Evolutionary conservation across 2,329 filamentous ascomycete genomes (phyloP), one percentile per base, ranked within the genome.

Genomic region (Dothideomycetes sp.): DNA sequence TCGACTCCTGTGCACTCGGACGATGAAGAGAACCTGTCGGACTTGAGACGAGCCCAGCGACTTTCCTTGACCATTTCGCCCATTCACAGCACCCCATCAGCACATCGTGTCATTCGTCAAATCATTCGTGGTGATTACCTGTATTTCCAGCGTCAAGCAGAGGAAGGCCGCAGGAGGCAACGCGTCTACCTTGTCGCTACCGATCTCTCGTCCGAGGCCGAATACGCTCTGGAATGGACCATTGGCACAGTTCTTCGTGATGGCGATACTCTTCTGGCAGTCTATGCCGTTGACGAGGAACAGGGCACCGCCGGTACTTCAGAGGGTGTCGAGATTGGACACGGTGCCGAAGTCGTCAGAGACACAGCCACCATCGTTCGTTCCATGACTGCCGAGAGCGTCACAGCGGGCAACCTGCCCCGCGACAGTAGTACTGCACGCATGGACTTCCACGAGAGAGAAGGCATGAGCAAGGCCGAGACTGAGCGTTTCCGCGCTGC

Each of bases 111-210:
- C 8, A 82, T 96, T 18, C 82, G 87, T 15, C 91, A 93, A 47
- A 84, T 96, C 45, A 81, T 94, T 49, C 81, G 91, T 11, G 91
- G 91, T 27, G 84, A 96, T 50, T 95, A 85, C 57, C 65, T 67
- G 35, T 74, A 78, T 51, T 80, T 94, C 49, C 79, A 83, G 30
- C 74, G 81, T 49, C 79, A 88, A 53, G 84, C 84, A 0, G 80
- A 88, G 43, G 82, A 85, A 10, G 84, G 86, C 38, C 73, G 84
- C 35, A 78, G 84, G 35, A 77, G 84, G 39, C 75, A 89, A 46
- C 76, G 91, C 39, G 93, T 91, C 53, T 98, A 96, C 57, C 68
- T 98, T 12, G 87, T 95, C n/a, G 89, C 91, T 3, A 95, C 86
- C 0, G 91, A 98, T 61, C 67, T 96, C 3, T 95, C 88, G 51